Conservation (phyloP, 1,284 basidiomycete species). For the Albatrellus sp. region DNA sequence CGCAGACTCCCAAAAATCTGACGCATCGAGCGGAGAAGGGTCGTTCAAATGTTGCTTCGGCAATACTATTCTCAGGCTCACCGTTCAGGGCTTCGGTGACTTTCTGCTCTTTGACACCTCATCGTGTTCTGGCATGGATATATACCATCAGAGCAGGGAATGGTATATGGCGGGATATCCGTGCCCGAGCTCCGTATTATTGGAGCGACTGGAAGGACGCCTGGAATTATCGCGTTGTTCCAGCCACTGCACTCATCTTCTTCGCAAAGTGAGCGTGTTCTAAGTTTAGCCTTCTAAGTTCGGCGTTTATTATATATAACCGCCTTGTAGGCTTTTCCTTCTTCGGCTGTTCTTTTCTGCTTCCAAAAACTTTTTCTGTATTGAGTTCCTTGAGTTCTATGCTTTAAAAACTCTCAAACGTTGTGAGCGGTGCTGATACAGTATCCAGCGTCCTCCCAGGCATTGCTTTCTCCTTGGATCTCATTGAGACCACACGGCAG, state of each 20-base stretch:
- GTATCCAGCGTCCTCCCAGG: constrained; percentile 66
- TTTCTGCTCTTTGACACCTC: constrained; percentile 3
- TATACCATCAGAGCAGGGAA: constrained; percentile 28
- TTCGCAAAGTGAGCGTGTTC: constrained; percentile 54
- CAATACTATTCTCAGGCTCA: too few relatives aligned
- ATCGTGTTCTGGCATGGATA: neutral
- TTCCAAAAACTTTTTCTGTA: too few relatives aligned
- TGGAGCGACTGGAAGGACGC: constrained; percentile 79
- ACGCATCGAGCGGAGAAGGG: neutral
- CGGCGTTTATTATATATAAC: constrained; percentile 2
- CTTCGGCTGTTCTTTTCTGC: neutral
- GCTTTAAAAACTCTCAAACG: neutral
- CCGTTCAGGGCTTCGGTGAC: constrained; percentile 14
- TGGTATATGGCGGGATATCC: constrained; percentile 75
- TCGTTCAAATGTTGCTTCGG: neutral
- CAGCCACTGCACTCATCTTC: constrained; percentile 67
- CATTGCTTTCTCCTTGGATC: constrained; percentile 85
- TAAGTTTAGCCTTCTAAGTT: neutral
- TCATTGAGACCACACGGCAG: constrained; percentile 83
- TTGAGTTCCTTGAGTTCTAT: neutral
- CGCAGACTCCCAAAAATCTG: too few relatives aligned
- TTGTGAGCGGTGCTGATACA: neutral
- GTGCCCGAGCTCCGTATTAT: constrained; percentile 71
- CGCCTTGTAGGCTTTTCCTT: neutral
- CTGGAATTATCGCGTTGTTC: constrained; percentile 77